Evolutionary conservation across 352 stramenopile species (phyloP), one percentile per base, ranked within the genome.

Genomic region (Blastocystis sp.): DNA sequence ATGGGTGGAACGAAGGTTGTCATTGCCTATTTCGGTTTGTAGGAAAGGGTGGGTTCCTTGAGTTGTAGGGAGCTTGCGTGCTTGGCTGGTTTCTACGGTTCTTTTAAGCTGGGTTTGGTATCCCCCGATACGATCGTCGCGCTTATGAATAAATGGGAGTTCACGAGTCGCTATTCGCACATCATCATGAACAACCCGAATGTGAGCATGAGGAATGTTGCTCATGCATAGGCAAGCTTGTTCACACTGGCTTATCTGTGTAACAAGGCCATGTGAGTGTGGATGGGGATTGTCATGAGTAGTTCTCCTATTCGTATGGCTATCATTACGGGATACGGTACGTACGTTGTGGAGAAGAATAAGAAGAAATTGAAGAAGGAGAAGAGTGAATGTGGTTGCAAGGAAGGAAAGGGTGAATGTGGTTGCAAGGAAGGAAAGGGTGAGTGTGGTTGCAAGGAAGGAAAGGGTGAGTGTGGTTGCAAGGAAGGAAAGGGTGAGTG

Each of bases 101-200:
- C 52, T 64, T 81, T 81, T 40, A 81, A 81, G 34, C 42, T 54
- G 14, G 71, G 71, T 57, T 66, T 81, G 19, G 24, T 81, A n/a
- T 65, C 71, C 43, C 71, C 71, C 1, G 71, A 81, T 3, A 60
- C 45, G 14, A 81, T 81, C 14, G 71, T 81, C 6, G 45, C 21
- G 21, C 10, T 81, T n/a, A 81, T 81, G 71, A 81, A 81, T 64
- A 81, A 81, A 38, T 81, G 38, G 19, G 71, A 81, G 34, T 65
- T 81, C 48, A 81, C 71, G 24, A 54, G 42, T 21, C 71, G 71
- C 19, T 81, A 65, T 66, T 81, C 71, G 4, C 71, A 81, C 38
- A 21, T 81, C 45, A 81, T 81, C 28, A 54, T 54, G 34, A 81
- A 81, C 40, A 81, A 81, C 63, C 71, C 71, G 17, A 81, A 63